Evolutionary conservation across 257 asterid genomes (phyloP), one percentile per base, ranked within the genome.

Genomic region (Thymus mandschuricus): DNA sequence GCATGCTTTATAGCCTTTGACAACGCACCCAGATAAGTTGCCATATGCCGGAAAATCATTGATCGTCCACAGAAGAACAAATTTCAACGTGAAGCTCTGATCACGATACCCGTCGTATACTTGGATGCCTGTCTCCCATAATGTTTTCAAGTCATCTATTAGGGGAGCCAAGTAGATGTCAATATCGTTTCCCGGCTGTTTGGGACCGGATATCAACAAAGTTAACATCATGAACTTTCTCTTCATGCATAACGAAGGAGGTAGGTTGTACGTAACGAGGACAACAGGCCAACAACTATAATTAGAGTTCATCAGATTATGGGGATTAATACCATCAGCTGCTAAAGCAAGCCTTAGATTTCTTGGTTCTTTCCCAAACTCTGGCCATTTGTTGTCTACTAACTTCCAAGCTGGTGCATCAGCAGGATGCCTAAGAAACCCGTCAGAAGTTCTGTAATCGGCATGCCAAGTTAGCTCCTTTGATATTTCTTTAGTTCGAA

Each of bases 251-350:
- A 41, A 8, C 46, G 6, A 13, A 61, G 43, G 31, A 11, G 58
- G 59, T 4, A 50, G 34, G 10, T 66, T 66, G 12, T 66, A 49
- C 3, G 48, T 66, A 3, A 66, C 60, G 5, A 66, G 9, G 8
- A 66, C 5, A 3, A 66, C 34, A n/a, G 13, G 71, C 71, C 60
- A 50, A 66, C 71, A 66, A 33, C 71, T 50, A n/a, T 66, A 66
- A 3, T 3, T n/a, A 4, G 8, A 50, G 5, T 11, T 59, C 64
- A 59, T 59, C 8, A 59, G 3, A 31, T 21, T 33, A 59, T 59
- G 64, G 1, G 64, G 45, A 33, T 59, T 59, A n/a, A 59, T 59
- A 1, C 28, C 64, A 2, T 59, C 28, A 9, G 64, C n/a, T n/a
- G 15, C 35, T 10, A 59, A 10, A 3, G 55, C 69, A 13, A 64